phyloP scores from a whole-genome alignment of 140 eudicot genomes.

The Stevia rebaudiana region DNA sequence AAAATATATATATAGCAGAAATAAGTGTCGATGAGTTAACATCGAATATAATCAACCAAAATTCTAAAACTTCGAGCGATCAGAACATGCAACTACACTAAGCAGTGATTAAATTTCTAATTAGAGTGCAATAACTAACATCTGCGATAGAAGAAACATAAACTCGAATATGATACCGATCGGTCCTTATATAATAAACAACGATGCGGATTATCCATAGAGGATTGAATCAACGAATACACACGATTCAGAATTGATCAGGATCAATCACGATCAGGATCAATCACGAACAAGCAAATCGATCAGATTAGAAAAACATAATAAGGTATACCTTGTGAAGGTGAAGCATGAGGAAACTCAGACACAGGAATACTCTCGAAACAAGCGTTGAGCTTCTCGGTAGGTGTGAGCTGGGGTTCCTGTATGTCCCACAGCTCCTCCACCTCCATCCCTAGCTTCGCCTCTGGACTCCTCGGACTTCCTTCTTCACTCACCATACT shows the following conservation, averaged over 20 bases:
- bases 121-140: neutral
- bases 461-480: slow-evolving; percentile 69
- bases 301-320: neutral
- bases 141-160: neutral
- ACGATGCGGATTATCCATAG: neutral
- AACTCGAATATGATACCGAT: neutral
- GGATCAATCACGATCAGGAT: neutral
- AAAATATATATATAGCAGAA: neutral
- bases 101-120: neutral
- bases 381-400: slow-evolving; percentile 93
- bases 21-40: neutral
- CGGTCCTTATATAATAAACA: neutral
- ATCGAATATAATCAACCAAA: neutral
- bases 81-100: slow-evolving; percentile 12
- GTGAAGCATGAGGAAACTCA: slow-evolving; percentile 67
- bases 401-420: slow-evolving; percentile 73
- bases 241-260: neutral
- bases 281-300: neutral
- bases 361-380: slow-evolving; percentile 89
- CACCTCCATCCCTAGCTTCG: slow-evolving; percentile 72
- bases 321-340: slow-evolving; percentile 47
- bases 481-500: slow-evolving; percentile 37
- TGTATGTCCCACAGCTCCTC: slow-evolving; percentile 85
- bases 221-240: neutral
- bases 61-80: neutral